Base-by-base conservation (phyloP, 1,284 basidiomycete species). In the Agaricales sp. region DNA sequence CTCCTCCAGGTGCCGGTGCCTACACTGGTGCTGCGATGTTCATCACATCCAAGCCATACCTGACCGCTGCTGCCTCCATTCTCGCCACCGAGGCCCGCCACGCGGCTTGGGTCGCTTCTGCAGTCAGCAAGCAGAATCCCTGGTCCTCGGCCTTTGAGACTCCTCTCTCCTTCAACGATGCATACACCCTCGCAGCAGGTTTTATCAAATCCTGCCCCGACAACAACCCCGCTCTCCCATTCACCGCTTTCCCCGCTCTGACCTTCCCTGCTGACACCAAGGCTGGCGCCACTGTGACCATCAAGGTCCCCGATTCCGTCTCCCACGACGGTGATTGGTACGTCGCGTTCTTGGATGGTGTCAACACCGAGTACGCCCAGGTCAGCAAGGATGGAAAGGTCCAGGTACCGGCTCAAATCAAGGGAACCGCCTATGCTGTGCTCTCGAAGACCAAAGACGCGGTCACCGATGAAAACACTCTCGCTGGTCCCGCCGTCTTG, bases 101-200 rank as follows among this genome's bases (percentile, higher is more conserved):
- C 26, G 64, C 71, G 1, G 61, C 68, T 0, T 82, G 77, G 77
- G 63, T 80, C 23, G 61, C 66, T 43, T 70, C 73, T 0, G 67
- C 76, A 3, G 71, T 76, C 26, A 61, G 65, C 44, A 65, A 73
- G 51, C 60, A 62, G 4, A 63, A 72, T 20, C 69, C 74, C 1
- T 82, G 79, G 80, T 73, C 73, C 49, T 71, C 73, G 1, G 63
- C 77, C 4, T 75, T 77, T 57, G 69, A 75, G 67, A 70, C 67
- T 1, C 75, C 79, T 2, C 67, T 83, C 23, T 63, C 66, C 30
- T 61, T 73, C 48, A 70, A 69, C 59, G 70, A 77, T 55, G 73
- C 67, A 11, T 70, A 60, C 53, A 71, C 70, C 0, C 59, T 78
- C 24, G 66, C 65, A 49, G 63, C 63, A 0, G 53, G 52, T 23